Evolutionary conservation across 2,329 filamentous ascomycete species (phyloP), one percentile per base, ranked within the genome.

Genomic region (Trichophyton equinum): DNA sequence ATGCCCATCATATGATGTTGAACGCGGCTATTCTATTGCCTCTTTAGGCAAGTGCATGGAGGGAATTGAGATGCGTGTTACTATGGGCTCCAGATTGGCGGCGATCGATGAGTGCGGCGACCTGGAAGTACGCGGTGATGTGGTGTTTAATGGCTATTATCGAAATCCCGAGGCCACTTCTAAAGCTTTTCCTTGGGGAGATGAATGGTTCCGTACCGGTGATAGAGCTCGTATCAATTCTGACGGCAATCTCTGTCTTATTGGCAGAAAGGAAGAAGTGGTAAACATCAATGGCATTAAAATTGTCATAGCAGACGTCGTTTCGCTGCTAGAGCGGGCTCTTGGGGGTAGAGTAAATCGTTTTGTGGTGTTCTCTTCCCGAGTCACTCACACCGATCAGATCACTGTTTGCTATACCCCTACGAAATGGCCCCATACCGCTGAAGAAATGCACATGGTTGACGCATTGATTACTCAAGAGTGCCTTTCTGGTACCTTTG

Each of bases 241-340:
- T 0, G 27, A 62, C 0, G 74, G 76, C 1, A 67, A 70, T n/a
- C 66, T 79, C 2, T 62, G 68, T 55, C 63, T 80, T 1, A 63
- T 66, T 1, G 77, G 77, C 1, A 68, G 77, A 5, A 55, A 60
- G 5, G 78, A 79, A 62, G 78, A 80, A 11, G 64, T 69, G 2
- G 72, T 81, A 42, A 78, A 74, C 61, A 71, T 80, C 62, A 81
- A 81, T 62, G 78, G 77, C 0, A 68, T 79, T 57, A 81, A 80
- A 22, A 70, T 74, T 40, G 63, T 62, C 27, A 68, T 74, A 0
- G 58, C 68, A 2, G 75, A 75, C 7, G 65, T 81, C 1, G 73
- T 80, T 47, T 59, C 62, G 1, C 68, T 72, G 0, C 64, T 81
- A 2, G 74, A 79, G 44, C 61, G 72, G 13, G 69, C 71, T 0